phyloP scores from a whole-genome alignment of 495 filamentous ascomycete genomes.

The Podospora didyma region DNA sequence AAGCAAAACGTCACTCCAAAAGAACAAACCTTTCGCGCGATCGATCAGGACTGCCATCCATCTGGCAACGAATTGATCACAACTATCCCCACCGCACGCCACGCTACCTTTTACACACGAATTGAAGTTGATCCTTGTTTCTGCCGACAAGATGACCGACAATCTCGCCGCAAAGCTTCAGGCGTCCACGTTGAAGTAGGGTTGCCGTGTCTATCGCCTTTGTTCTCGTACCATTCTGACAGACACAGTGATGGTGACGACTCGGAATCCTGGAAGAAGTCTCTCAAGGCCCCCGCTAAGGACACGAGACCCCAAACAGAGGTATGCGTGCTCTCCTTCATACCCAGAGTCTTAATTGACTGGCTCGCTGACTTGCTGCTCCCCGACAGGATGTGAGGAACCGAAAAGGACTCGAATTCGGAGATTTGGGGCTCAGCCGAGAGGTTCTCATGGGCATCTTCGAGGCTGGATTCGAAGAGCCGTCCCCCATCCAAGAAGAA shows the following conservation, averaged over 20 bases:
- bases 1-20: background rate
- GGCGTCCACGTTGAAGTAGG: slow-evolving; percentile 68
- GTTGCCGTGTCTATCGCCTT: slow-evolving; percentile 11
- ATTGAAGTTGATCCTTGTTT: background rate
- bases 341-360: background rate
- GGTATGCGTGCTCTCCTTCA: slow-evolving; percentile 45
- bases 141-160: slow-evolving; percentile 37
- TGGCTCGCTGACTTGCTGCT: slow-evolving; percentile 2
- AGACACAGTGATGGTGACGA: slow-evolving; percentile 43
- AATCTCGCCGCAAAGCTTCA: slow-evolving; percentile 64
- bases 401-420: slow-evolving; percentile 95
- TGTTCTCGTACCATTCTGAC: background rate
- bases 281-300: slow-evolving; percentile 71
- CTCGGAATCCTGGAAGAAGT: slow-evolving; percentile 72
- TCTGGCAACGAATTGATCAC: background rate
- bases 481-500: slow-evolving; percentile 98
- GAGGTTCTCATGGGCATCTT: slow-evolving; percentile 98
- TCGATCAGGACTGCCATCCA: background rate
- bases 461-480: slow-evolving; percentile 97
- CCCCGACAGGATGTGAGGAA: slow-evolving; percentile 80
- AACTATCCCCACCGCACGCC: background rate
- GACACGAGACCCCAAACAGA: slow-evolving; percentile 92
- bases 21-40: background rate
- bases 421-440: slow-evolving; percentile 91
- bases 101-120: background rate